phyloP scores from a whole-genome alignment of 2,329 filamentous ascomycete species.

The Fusarium tupiense region DNA sequence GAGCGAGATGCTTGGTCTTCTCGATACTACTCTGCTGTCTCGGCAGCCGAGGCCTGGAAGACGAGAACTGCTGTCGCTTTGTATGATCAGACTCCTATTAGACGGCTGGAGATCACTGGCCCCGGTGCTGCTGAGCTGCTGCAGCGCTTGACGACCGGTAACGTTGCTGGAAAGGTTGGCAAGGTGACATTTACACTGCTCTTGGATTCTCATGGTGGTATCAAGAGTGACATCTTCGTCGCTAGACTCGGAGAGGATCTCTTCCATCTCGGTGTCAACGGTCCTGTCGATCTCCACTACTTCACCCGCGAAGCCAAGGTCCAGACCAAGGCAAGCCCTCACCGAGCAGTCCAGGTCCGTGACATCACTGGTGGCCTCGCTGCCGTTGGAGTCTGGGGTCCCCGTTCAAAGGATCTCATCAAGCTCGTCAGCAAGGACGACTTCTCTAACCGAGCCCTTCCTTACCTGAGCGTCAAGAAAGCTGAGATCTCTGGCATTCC shows the following conservation, averaged over 20 bases:
- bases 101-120: slow-evolving; percentile 66
- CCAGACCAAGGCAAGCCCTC: slow-evolving; percentile 54
- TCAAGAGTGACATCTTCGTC: slow-evolving; percentile 67
- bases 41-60: slow-evolving; percentile 71
- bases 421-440: slow-evolving; percentile 55
- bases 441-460: slow-evolving; percentile 56
- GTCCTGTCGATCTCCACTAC: slow-evolving; percentile 63
- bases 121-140: slow-evolving; percentile 66
- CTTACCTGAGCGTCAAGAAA: slow-evolving; percentile 60
- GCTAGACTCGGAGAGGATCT: slow-evolving; percentile 59
- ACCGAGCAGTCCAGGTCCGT: slow-evolving; percentile 60
- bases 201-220: slow-evolving; percentile 61
- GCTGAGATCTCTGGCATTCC: slow-evolving; percentile 64
- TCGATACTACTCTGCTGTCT: slow-evolving; percentile 65
- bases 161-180: slow-evolving; percentile 59
- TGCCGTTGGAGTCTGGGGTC: slow-evolving; percentile 71
- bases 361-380: slow-evolving; percentile 70
- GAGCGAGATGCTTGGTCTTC: slow-evolving; percentile 68
- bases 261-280: slow-evolving; percentile 67
- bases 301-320: slow-evolving; percentile 61
- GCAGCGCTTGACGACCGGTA: slow-evolving; percentile 61
- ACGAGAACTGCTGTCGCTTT: slow-evolving; percentile 69
- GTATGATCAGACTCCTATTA: slow-evolving; percentile 70
- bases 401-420: slow-evolving; percentile 63
- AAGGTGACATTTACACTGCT: slow-evolving; percentile 66